Evolutionary conservation across 2,329 filamentous ascomycete genomes (phyloP), one percentile per base, ranked within the genome.

Genomic region (Venturia nashicola): DNA sequence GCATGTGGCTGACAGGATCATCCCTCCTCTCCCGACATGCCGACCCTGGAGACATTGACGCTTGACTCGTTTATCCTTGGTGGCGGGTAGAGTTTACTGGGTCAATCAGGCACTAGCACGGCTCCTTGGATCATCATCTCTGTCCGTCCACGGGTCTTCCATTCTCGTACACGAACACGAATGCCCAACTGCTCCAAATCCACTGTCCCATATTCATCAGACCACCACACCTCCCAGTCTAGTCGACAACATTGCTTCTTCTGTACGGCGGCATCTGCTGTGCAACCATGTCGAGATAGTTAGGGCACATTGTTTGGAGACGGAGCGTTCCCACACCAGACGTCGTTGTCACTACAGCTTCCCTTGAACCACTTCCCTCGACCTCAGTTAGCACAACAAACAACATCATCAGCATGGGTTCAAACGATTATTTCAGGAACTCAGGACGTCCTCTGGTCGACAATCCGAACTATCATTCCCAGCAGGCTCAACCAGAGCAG

Each of bases 401-500:
- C 51, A n/a, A 27, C 46, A 60, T 36, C 54, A 76, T 76, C 74
- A 67, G 73, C 73, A 68, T 71, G 69, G 66, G 68, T 72, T 66
- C 74, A 75, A 74, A 74, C 66, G 71, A 72, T 61, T 73, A 71
- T 67, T 69, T 71, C 60, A 73, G 75, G 51, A 72, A 75, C 55
- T 70, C 72, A 65, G 76, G 77, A 43, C 72, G 74, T 63, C 69
- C 70, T 61, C 68, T 83, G 63, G 74, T 83, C 39, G 78, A 78
- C 68, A 88, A 88, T 74, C 75, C 78, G 63, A 83, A 84, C 68
- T 86, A 87, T 73, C 57, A 65, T 5, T 18, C 70, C 68, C 63
- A 66, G 67, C 55, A 68, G 55, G 72, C 68, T 34, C 68, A 73
- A 44, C 68, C 66, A 68, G 76, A 76, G 32, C 63, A 66, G 66